Percentiles rank a stretch among this genome's conserved stretches.
phyloP scores from a whole-genome alignment of 352 stramenopile genomes.

The Pythium rhizo-oryzae region DNA sequence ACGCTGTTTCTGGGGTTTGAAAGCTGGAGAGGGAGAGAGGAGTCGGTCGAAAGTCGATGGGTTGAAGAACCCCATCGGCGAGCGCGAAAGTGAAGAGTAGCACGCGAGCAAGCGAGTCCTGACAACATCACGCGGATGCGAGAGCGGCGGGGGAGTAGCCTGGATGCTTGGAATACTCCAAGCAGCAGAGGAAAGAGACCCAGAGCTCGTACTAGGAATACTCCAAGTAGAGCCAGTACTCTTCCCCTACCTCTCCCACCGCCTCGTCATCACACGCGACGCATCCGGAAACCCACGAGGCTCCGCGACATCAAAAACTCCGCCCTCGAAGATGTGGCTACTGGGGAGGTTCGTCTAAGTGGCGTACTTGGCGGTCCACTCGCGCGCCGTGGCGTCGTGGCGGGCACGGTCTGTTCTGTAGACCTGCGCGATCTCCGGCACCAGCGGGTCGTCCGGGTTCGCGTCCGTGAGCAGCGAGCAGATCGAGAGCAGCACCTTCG shows the following conservation, averaged over 20 bases:
- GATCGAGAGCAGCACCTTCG: constrained; percentile 99
- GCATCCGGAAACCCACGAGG: neutral
- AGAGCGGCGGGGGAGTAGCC: no score
- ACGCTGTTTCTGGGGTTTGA: constrained; percentile 34
- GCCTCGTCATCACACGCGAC: neutral
- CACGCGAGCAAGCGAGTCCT: neutral
- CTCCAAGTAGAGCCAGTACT: neutral
- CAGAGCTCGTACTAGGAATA: neutral
- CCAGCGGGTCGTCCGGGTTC: constrained; percentile 99
- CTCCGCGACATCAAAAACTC: constrained; percentile 15
- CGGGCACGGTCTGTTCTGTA: constrained; percentile 93
- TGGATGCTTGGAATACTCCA: neutral
- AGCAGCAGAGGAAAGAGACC: neutral
- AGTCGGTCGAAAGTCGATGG: constrained; percentile 19
- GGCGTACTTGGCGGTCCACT: constrained; percentile 99
- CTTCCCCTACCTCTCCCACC: no score
- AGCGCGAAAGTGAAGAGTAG: constrained; percentile 12
- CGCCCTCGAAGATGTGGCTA: constrained; percentile 10
- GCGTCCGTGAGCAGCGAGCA: constrained; percentile 99
- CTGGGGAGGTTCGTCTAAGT: constrained; percentile 86
- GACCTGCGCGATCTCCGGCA: constrained; percentile 93
- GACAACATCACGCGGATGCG: neutral
- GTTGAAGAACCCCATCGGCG: constrained; percentile 15
- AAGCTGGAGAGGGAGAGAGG: constrained; percentile 18
- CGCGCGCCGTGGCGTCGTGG: constrained; percentile 95